phyloP scores from a whole-genome alignment of 257 asterid species.

The Nicotiana tabacum region DNA sequence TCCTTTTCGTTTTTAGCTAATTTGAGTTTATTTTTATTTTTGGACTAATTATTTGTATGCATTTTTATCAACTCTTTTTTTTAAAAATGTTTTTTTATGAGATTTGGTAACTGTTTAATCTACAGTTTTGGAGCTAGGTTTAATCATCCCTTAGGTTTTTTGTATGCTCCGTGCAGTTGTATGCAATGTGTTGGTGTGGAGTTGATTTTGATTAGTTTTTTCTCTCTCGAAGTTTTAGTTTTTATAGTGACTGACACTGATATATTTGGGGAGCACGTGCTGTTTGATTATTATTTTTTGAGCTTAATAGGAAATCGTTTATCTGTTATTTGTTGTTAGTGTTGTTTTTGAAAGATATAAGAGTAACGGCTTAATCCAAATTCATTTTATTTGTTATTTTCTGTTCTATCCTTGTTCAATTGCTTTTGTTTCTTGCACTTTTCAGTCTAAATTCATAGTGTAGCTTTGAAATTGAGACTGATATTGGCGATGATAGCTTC shows the following conservation, averaged over 20 bases:
- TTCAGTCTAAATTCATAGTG: neutral
- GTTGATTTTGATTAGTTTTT: neutral
- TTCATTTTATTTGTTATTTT: neutral
- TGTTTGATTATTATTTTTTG: neutral
- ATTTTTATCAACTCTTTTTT: too few species aligned
- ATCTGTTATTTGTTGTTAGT: too few species aligned
- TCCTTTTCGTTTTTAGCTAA: too few species aligned
- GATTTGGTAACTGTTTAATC: neutral
- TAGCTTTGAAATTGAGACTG: neutral
- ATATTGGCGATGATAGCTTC: neutral
- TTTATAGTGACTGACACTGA: neutral
- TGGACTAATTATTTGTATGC: too few species aligned
- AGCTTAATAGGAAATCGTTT: neutral
- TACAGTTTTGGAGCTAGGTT: neutral
- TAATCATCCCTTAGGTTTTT: neutral
- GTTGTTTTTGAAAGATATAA: too few species aligned
- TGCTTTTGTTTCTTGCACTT: neutral
- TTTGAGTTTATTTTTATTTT: too few species aligned
- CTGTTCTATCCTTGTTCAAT: neutral
- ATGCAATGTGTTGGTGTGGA: neutral
- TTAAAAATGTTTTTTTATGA: neutral
- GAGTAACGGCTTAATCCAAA: neutral
- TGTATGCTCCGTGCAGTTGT: neutral
- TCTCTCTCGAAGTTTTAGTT: neutral
- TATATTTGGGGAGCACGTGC: neutral